phyloP scores from a whole-genome alignment of 2,329 filamentous ascomycete species.

The Ambrosiella xylebori region DNA sequence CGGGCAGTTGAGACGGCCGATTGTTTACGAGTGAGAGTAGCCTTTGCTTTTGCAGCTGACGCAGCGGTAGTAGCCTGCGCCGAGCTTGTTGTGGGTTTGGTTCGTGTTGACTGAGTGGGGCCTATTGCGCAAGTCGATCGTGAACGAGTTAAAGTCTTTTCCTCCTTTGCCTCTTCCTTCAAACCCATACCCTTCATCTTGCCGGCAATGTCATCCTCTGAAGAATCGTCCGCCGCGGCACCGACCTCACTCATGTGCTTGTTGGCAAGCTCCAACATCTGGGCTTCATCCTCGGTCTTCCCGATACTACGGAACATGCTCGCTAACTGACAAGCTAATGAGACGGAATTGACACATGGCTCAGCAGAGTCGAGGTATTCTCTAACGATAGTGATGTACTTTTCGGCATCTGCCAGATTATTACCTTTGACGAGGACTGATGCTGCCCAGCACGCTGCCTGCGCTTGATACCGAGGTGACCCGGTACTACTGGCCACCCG shows the following conservation, averaged over 20 bases:
- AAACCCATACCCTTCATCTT: conserved; percentile 22
- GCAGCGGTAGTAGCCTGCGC: background rate
- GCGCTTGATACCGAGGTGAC: conserved; percentile 39
- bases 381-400: conserved; percentile 9
- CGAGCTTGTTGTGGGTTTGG: conserved; percentile 12
- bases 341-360: conserved; percentile 13
- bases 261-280: conserved; percentile 33
- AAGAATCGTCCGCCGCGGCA: background rate
- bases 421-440: conserved; percentile 40
- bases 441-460: conserved; percentile 37
- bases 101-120: conserved; percentile 12
- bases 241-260: conserved; percentile 22
- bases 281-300: conserved; percentile 26
- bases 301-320: conserved; percentile 35
- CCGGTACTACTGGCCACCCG: conserved; percentile 56
- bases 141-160: background rate
- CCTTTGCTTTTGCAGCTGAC: background rate
- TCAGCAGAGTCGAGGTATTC: conserved; percentile 1
- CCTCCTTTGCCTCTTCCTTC: conserved; percentile 14
- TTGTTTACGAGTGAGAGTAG: background rate
- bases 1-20: background rate
- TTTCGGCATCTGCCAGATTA: conserved; percentile 7
- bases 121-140: conserved; percentile 16
- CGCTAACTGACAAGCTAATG: conserved; percentile 36
- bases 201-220: conserved; percentile 14